phyloP scores from a whole-genome alignment of 306 rosid genomes.

The Cicer bijugum region DNA sequence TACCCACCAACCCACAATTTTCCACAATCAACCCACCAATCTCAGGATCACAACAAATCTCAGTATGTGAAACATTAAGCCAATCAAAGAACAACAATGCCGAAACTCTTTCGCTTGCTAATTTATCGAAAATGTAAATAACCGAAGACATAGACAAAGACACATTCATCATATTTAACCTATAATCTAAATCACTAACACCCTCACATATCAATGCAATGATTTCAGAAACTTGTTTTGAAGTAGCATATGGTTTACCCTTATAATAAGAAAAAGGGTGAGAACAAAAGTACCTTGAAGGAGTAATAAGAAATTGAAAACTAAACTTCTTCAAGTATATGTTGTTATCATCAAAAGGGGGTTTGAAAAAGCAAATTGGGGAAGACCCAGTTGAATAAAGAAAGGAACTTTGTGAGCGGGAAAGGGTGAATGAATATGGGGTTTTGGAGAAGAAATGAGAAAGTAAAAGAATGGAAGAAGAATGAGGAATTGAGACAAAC shows the following conservation, averaged over 20 bases:
- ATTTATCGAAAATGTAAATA: conserved; percentile 47
- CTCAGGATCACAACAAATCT: conserved; percentile 48
- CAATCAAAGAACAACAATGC: conserved; percentile 65
- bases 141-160: conserved; percentile 47
- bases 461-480: conserved; percentile 33
- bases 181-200: conserved; percentile 55
- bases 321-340: neutral
- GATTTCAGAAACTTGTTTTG: conserved; percentile 55
- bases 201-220: conserved; percentile 50
- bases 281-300: conserved; percentile 41
- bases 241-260: conserved; percentile 34
- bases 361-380: conserved; percentile 14
- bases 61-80: conserved; percentile 51
- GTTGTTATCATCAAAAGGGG: conserved; percentile 2
- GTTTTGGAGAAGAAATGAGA: conserved; percentile 32
- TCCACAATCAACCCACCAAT: conserved; percentile 59
- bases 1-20: conserved; percentile 66
- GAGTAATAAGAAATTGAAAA: conserved; percentile 1
- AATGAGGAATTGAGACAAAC: conserved; percentile 51
- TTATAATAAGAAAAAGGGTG: conserved; percentile 42
- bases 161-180: conserved; percentile 54
- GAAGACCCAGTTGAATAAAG: conserved; percentile 45
- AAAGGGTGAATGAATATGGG: conserved; percentile 37
- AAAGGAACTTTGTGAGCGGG: conserved; percentile 24
- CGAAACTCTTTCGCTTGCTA: conserved; percentile 53